phyloP scores from a whole-genome alignment of 2,329 filamentous ascomycete species.

The Venturia asperata region DNA sequence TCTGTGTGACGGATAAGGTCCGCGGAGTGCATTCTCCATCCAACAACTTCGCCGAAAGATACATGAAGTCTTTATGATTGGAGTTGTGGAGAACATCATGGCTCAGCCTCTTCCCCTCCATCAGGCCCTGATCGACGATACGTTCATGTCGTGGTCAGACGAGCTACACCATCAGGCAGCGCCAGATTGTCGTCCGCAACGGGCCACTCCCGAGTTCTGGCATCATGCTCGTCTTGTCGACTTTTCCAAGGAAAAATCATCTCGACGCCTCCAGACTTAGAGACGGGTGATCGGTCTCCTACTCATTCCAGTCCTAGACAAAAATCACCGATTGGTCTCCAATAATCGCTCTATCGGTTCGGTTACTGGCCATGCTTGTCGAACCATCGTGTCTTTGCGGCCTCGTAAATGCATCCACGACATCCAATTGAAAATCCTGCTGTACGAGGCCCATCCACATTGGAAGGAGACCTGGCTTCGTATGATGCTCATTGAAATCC shows the following conservation, averaged over 20 bases:
- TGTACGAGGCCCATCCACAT: neutral
- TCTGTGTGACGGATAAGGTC: slow-evolving; percentile 3
- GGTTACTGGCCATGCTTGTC: neutral
- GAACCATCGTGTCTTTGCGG: neutral
- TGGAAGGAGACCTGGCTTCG: neutral
- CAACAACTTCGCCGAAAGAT: slow-evolving; percentile 7
- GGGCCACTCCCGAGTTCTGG: neutral
- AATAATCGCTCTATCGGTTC: neutral
- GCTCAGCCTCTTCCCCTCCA: neutral
- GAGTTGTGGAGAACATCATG: neutral
- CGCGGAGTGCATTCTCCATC: neutral
- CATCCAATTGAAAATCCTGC: neutral
- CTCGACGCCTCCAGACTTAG: neutral
- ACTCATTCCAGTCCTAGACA: neutral
- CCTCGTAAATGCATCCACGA: neutral
- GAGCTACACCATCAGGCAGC: neutral
- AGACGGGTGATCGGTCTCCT: neutral
- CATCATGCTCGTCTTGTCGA: neutral
- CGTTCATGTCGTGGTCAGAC: neutral
- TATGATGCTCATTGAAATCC: neutral
- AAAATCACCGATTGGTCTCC: slow-evolving; percentile 14
- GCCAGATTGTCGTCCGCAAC: neutral
- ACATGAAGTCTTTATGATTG: neutral
- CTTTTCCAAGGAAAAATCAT: too few species aligned
- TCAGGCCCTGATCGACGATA: neutral